Conservation (phyloP, 352 stramenopile species). For the Phytophthora megakarya region DNA sequence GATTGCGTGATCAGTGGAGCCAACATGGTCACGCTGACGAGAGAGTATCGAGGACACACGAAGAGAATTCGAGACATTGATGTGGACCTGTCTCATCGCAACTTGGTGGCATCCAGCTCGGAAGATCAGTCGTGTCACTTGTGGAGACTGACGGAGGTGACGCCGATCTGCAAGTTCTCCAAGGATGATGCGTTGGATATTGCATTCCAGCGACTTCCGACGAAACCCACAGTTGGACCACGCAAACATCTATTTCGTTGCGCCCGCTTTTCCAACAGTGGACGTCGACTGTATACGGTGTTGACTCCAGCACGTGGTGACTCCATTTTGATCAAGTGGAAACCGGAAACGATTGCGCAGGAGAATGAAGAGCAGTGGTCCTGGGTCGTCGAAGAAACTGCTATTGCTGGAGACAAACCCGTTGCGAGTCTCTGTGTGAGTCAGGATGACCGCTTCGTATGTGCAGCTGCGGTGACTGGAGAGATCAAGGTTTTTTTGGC, state of each 20-base stretch:
- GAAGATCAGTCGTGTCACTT: slow-evolving; percentile 83
- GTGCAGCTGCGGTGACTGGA: slow-evolving; percentile 68
- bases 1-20: slow-evolving; percentile 54
- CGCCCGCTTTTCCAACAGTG: slow-evolving; percentile 73
- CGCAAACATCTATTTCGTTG: slow-evolving; percentile 86
- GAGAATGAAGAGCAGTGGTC: slow-evolving; percentile 70
- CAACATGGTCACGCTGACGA: slow-evolving; percentile 66
- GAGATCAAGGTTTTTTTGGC: slow-evolving; percentile 72
- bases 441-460: slow-evolving; percentile 74
- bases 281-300: slow-evolving; percentile 73
- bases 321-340: slow-evolving; percentile 84
- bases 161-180: slow-evolving; percentile 68
- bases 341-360: slow-evolving; percentile 68
- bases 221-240: slow-evolving; percentile 44
- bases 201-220: slow-evolving; percentile 54
- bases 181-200: slow-evolving; percentile 79
- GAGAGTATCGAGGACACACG: slow-evolving; percentile 76
- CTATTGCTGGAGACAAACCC: slow-evolving; percentile 70
- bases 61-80: slow-evolving; percentile 85
- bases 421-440: slow-evolving; percentile 82
- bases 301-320: slow-evolving; percentile 75
- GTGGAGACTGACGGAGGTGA: slow-evolving; percentile 75
- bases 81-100: slow-evolving; percentile 80
- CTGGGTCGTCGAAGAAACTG: slow-evolving; percentile 59
- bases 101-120: slow-evolving; percentile 76